Percentiles rank a stretch among this genome's conserved stretches.
phyloP scores from a whole-genome alignment of 2,329 filamentous ascomycete genomes.

The Bretziella fagacearum region DNA sequence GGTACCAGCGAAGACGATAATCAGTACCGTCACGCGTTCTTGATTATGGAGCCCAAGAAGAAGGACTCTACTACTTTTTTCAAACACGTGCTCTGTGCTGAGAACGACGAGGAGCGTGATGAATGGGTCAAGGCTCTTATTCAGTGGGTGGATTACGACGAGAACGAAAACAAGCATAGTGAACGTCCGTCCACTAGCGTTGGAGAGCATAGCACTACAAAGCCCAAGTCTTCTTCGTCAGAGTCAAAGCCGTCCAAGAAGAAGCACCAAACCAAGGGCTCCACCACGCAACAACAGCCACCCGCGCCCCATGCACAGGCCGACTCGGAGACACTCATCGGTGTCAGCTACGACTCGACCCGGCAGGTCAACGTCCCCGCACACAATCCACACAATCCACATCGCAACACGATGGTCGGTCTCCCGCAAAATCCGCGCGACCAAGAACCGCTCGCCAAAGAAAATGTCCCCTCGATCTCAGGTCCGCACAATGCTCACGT shows the following conservation, averaged over 20 bases:
- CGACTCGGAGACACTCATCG: constrained; percentile 33
- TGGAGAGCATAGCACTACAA: constrained; percentile 19
- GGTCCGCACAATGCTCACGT: constrained; percentile 68
- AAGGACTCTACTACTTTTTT: constrained; percentile 81
- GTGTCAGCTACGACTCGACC: constrained; percentile 40
- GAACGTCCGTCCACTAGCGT: constrained; percentile 18
- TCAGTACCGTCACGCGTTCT: constrained; percentile 90
- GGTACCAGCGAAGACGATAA: constrained; percentile 60
- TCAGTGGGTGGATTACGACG: constrained; percentile 69
- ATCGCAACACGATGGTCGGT: constrained; percentile 23
- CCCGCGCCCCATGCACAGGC: constrained; percentile 19
- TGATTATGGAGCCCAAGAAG: constrained; percentile 88
- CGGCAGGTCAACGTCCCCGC: constrained; percentile 33
- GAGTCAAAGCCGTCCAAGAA: constrained; percentile 18
- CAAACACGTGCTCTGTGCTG: constrained; percentile 86
- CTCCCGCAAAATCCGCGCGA: constrained; percentile 20
- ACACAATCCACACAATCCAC: constrained; percentile 16
- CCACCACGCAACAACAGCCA: not conserved
- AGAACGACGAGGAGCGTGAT: constrained; percentile 84
- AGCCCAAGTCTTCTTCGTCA: constrained; percentile 17
- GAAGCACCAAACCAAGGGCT: constrained; percentile 4
- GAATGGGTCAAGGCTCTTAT: constrained; percentile 82
- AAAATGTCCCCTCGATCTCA: constrained; percentile 43
- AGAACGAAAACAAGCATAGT: constrained; percentile 21
- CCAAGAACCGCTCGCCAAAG: constrained; percentile 21